Conservation (phyloP, 1,284 basidiomycete genomes). For the Tranzscheliella williamsii region DNA sequence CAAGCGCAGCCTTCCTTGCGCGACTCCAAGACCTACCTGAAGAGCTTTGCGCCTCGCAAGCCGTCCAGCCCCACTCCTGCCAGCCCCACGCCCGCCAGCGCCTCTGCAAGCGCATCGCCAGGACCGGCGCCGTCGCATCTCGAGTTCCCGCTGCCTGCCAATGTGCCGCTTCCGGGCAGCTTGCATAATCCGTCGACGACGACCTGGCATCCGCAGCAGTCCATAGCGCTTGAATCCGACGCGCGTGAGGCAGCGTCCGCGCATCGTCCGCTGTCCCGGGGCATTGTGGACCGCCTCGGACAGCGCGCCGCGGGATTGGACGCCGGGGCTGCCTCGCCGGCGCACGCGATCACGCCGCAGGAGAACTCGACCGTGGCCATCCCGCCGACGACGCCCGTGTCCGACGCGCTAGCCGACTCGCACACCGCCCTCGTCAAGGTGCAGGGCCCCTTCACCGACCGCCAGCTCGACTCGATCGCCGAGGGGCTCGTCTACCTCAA, state of each 20-base stretch:
- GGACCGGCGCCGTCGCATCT: slow-evolving; percentile 12
- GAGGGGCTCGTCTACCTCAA: slow-evolving; percentile 92
- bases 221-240: slow-evolving; percentile 8
- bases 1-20: slow-evolving; percentile 88
- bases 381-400: slow-evolving; percentile 24
- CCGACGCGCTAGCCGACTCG: slow-evolving; percentile 35
- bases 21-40: slow-evolving; percentile 86
- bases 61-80: background rate
- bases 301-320: slow-evolving; percentile 36
- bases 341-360: slow-evolving; percentile 53
- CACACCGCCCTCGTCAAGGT: slow-evolving; percentile 93
- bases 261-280: slow-evolving; percentile 10
- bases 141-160: slow-evolving; percentile 34
- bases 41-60: slow-evolving; percentile 69
- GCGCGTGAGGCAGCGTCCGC: background rate
- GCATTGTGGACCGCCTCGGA: slow-evolving; percentile 23
- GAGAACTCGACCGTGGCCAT: slow-evolving; percentile 58
- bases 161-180: slow-evolving; percentile 22
- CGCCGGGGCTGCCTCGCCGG: slow-evolving; percentile 14
- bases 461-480: slow-evolving; percentile 89
- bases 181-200: slow-evolving; percentile 39
- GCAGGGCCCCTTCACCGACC: slow-evolving; percentile 94
- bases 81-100: slow-evolving; percentile 4
- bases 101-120: slow-evolving; percentile 4
- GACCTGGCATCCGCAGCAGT: slow-evolving; percentile 24